phyloP scores from a whole-genome alignment of 225 moss, liverwort and hornwort species.

The Lunularia cruciata region DNA sequence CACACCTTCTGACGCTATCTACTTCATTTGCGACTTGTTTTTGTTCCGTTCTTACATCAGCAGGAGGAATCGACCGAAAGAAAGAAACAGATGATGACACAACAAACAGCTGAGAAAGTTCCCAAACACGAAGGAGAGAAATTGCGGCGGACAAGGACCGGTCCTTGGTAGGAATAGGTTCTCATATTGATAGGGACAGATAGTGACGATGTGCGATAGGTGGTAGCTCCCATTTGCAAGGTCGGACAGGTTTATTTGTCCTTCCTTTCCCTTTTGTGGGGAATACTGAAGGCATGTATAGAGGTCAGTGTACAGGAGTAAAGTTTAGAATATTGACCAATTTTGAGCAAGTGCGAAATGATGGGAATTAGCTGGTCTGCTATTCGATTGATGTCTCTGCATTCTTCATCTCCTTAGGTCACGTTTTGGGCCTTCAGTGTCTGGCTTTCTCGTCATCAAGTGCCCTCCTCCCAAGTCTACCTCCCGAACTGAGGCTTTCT shows the following conservation, averaged over 20 bases:
- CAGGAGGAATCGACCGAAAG: slow-evolving; percentile 19
- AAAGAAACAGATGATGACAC: slow-evolving; percentile 22
- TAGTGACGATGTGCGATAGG: too few relatives aligned
- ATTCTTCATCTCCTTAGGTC: too few relatives aligned
- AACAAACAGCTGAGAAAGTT: slow-evolving; percentile 5
- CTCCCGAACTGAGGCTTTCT: too few relatives aligned
- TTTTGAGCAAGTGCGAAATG: too few relatives aligned
- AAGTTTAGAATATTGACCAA: background rate
- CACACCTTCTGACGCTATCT: background rate
- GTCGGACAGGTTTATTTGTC: background rate
- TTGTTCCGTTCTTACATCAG: background rate
- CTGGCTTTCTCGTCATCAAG: too few relatives aligned
- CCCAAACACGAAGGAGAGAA: background rate
- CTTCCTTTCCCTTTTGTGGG: slow-evolving; percentile 6
- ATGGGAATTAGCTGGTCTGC: too few relatives aligned
- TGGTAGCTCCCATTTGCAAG: background rate
- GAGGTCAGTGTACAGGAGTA: slow-evolving; percentile 2
- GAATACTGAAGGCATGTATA: slow-evolving; percentile 3
- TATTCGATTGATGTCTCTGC: too few relatives aligned
- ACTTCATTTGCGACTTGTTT: too few relatives aligned
- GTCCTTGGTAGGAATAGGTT: slow-evolving; percentile 14
- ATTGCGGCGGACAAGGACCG: slow-evolving; percentile 17
- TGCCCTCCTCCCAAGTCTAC: too few relatives aligned
- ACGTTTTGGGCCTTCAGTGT: too few relatives aligned
- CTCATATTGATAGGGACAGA: background rate